Conservation (phyloP, 179 eudicot species). For the Beta corolliflora region DNA sequence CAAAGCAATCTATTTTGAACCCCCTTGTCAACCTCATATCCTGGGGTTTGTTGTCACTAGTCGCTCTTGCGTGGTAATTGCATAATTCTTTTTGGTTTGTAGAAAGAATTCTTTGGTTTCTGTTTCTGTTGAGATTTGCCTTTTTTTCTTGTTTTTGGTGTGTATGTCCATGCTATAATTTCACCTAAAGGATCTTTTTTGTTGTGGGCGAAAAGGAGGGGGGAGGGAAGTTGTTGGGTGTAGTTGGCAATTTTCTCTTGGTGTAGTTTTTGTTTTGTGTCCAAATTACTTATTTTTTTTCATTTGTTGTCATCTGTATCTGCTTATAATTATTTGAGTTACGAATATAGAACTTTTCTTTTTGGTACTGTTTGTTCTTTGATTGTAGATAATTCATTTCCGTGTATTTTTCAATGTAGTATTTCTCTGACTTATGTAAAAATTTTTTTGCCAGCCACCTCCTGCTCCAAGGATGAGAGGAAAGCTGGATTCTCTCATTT, state of each 20-base stretch:
- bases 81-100: too few species aligned
- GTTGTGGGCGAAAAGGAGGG: too few species aligned
- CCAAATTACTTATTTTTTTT: background rate
- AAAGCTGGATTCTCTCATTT: slow-evolving; percentile 83
- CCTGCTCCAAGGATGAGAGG: slow-evolving; percentile 73
- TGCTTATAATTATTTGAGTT: background rate
- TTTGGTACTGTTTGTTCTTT: background rate
- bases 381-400: background rate
- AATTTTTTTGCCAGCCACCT: slow-evolving; percentile 59
- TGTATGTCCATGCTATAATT: background rate
- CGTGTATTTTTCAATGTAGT: slow-evolving; percentile 3
- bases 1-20: background rate
- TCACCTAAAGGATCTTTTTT: background rate
- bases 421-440: slow-evolving; percentile 10
- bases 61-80: background rate
- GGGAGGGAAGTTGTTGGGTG: background rate
- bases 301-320: background rate
- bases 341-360: background rate
- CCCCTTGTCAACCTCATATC: background rate
- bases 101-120: background rate
- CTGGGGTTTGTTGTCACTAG: background rate
- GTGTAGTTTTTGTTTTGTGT: background rate
- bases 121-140: background rate
- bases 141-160: too few species aligned
- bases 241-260: background rate